Conservation (phyloP, 1,139 yeast species). For the Pichia sp. region DNA sequence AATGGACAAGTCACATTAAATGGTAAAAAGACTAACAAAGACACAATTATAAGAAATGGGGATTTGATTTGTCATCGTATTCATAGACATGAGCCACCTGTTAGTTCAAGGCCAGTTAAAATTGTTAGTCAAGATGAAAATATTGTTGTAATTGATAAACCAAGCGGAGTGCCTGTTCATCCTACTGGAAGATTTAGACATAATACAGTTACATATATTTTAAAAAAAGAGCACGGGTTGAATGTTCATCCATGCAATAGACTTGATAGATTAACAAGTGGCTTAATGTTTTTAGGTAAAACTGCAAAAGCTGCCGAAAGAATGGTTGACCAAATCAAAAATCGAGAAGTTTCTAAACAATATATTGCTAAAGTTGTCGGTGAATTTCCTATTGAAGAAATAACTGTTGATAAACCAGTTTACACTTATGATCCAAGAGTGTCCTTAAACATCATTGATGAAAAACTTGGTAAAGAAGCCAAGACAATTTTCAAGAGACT, state of each 20-base stretch:
- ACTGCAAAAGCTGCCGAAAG: slow-evolving; percentile 74
- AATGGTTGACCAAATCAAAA: slow-evolving; percentile 68
- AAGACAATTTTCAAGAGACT: slow-evolving; percentile 47
- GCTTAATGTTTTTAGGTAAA: slow-evolving; percentile 88
- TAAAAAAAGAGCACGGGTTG: slow-evolving; percentile 60
- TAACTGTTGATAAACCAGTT: slow-evolving; percentile 63
- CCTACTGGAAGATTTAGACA: slow-evolving; percentile 91
- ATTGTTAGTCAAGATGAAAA: slow-evolving; percentile 78
- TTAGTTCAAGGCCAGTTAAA: slow-evolving; percentile 60
- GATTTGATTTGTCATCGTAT: slow-evolving; percentile 77
- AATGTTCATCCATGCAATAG: slow-evolving; percentile 86
- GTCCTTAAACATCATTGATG: slow-evolving; percentile 66
- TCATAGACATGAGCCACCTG: slow-evolving; percentile 91
- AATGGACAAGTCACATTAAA: slow-evolving; percentile 73
- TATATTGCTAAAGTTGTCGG: slow-evolving; percentile 88
- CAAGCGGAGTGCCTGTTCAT: slow-evolving; percentile 93
- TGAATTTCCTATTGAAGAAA: slow-evolving; percentile 56
- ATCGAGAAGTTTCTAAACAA: slow-evolving; percentile 70
- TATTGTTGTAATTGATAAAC: slow-evolving; percentile 83
- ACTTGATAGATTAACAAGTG: slow-evolving; percentile 86
- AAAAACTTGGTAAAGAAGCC: slow-evolving; percentile 61
- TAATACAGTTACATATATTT: slow-evolving; percentile 79
- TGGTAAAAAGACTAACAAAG: slow-evolving; percentile 54
- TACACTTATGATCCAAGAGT: slow-evolving; percentile 71
- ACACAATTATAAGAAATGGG: slow-evolving; percentile 70